These are phyloP conservation scores for Curvularia lunata DNA, from an alignment of 2,329 filamentous ascomycete species.

Conservation along the genomic window DNA sequence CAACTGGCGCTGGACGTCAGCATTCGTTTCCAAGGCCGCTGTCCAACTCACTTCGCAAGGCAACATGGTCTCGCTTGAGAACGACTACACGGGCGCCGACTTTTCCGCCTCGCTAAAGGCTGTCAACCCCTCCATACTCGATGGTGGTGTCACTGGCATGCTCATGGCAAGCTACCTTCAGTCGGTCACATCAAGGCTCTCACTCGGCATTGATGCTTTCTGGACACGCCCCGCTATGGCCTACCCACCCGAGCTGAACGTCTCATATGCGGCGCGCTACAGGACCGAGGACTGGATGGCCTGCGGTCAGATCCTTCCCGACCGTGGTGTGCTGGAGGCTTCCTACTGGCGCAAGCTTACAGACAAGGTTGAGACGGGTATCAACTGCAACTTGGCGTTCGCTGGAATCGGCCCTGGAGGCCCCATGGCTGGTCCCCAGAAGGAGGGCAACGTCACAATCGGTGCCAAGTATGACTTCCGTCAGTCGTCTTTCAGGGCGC, in stretches of 20 bases:
- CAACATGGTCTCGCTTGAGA: conserved; percentile 91
- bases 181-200: conserved; percentile 83
- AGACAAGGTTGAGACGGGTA: conserved; percentile 94
- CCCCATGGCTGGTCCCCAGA: conserved; percentile 72
- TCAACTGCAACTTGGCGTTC: conserved; percentile 90
- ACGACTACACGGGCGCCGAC: conserved; percentile 92
- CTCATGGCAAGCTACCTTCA: conserved; percentile 96
- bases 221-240: conserved; percentile 88
- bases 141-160: conserved; percentile 92
- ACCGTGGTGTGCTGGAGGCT: conserved; percentile 79
- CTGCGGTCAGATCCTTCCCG: conserved; percentile 85
- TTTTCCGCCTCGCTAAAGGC: conserved; percentile 93
- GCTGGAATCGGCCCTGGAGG: conserved; percentile 64
- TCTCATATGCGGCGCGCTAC: conserved; percentile 92
- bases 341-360: conserved; percentile 94
- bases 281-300: conserved; percentile 92
- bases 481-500: conserved; percentile 91
- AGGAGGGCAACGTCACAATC: conserved; percentile 88
- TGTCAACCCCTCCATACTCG: conserved; percentile 91
- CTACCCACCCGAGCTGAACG: conserved; percentile 85
- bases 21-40: conserved; percentile 84
- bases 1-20: conserved; percentile 87
- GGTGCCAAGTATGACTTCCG: conserved; percentile 99
- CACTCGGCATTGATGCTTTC: conserved; percentile 88
- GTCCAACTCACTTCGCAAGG: conserved; percentile 85